Percentiles rank a stretch among this genome's conserved stretches.
Evolutionary conservation across 1,284 basidiomycete genomes (phyloP).

Genomic region (Thecaphora thlaspeos): DNA sequence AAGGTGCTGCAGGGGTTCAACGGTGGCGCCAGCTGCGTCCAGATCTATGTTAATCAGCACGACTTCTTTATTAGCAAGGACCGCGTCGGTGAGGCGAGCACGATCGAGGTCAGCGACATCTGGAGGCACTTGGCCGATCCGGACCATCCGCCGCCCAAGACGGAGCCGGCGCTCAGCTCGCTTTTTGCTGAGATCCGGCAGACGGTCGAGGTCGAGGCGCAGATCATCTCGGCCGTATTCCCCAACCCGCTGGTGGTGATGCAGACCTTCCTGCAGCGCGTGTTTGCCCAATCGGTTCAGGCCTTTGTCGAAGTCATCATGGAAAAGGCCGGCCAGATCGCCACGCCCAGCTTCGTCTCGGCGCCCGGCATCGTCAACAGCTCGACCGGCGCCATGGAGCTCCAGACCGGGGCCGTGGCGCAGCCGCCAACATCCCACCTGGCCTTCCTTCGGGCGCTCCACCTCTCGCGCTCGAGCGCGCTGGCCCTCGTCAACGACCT

Average conservation of each 20-base stretch:
- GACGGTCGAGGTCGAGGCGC: constrained; percentile 91
- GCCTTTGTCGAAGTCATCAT: constrained; percentile 55
- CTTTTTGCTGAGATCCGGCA: constrained; percentile 83
- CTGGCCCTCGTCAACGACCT: constrained; percentile 83
- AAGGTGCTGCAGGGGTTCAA: constrained; percentile 97
- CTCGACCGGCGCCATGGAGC: constrained; percentile 22
- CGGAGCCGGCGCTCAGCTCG: constrained; percentile 75
- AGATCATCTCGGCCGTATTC: constrained; percentile 98
- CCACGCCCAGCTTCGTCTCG: constrained; percentile 23
- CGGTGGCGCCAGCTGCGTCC: constrained; percentile 91
- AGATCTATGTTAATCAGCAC: constrained; percentile 99
- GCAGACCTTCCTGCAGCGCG: constrained; percentile 95
- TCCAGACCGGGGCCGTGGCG: constrained; percentile 3
- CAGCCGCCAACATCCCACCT: constrained; percentile 59
- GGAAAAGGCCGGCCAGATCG: constrained; percentile 48
- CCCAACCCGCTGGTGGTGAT: constrained; percentile 95
- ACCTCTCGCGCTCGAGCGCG: constrained; percentile 80
- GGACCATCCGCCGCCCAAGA: constrained; percentile 72
- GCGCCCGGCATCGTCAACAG: constrained; percentile 19
- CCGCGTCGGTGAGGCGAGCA: constrained; percentile 66
- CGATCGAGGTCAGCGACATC: constrained; percentile 67
- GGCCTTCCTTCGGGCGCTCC: constrained; percentile 85
- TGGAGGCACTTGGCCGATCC: constrained; percentile 70
- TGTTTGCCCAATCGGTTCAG: constrained; percentile 84
- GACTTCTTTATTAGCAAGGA: constrained; percentile 67